phyloP scores from a whole-genome alignment of 176 grass and related monocot genomes.

The Cenchrus fungigraminus region DNA sequence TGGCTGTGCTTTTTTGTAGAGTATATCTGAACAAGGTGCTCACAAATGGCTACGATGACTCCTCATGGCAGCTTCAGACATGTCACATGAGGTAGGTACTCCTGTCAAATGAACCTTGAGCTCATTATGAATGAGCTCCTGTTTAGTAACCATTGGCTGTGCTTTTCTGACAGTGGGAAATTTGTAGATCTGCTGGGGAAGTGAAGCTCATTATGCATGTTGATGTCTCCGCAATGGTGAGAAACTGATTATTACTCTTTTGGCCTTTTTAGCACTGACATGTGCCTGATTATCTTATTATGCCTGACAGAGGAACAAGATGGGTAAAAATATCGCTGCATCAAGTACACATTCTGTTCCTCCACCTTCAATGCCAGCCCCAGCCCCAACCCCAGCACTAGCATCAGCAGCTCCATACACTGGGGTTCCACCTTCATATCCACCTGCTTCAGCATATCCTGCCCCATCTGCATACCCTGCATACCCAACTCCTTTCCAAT shows the following conservation, averaged over 20 bases:
- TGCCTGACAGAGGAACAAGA: conserved; percentile 51
- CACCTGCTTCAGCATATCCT: conserved; percentile 43
- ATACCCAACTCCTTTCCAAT: conserved; percentile 22
- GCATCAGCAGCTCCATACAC: conserved; percentile 36
- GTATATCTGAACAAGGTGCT: conserved; percentile 84
- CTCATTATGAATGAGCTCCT: no score
- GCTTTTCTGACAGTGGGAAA: background rate
- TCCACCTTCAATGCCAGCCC: conserved; percentile 15
- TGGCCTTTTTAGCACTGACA: background rate
- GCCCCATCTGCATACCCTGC: conserved; percentile 27
- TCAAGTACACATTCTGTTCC: conserved; percentile 25
- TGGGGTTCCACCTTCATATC: conserved; percentile 37
- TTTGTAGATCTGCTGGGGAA: conserved; percentile 72
- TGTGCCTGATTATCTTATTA: conserved; percentile 22
- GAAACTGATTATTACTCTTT: background rate
- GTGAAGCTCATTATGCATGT: conserved; percentile 80
- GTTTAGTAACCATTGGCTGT: no score
- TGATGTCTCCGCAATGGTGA: conserved; percentile 72
- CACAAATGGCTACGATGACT: conserved; percentile 70
- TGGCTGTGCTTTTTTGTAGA: conserved; percentile 40
- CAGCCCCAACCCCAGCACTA: conserved; percentile 11
- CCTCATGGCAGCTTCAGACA: conserved; percentile 78
- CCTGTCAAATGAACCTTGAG: conserved; percentile 24
- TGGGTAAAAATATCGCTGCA: conserved; percentile 10
- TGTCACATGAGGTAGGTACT: conserved; percentile 64